phyloP scores from a whole-genome alignment of 768 basidiomycete genomes.

The Rhizopogon rudus region DNA sequence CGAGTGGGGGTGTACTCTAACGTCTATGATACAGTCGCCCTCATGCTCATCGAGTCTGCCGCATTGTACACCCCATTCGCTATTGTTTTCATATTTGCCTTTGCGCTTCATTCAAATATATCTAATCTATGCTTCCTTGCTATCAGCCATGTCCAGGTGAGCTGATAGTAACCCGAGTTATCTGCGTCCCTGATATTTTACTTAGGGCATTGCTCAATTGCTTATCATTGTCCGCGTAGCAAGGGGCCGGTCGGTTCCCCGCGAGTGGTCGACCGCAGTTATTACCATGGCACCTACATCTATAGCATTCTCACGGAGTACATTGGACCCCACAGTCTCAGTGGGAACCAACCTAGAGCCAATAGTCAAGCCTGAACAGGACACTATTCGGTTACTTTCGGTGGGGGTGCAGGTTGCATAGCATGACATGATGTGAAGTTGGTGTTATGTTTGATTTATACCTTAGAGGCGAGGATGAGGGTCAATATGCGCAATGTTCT shows the following conservation, averaged over 20 bases:
- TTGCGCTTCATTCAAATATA: neutral
- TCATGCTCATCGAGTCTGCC: constrained; percentile 28
- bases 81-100: constrained; percentile 23
- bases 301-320: neutral
- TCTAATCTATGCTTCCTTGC: no score
- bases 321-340: neutral
- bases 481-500: neutral
- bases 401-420: neutral
- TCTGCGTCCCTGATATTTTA: neutral
- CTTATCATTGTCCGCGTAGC: constrained; percentile 34
- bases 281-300: neutral
- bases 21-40: constrained; percentile 19
- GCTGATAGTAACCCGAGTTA: neutral
- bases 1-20: constrained; percentile 11
- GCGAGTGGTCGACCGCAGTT: neutral
- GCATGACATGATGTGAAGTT: neutral
- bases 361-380: neutral
- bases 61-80: constrained; percentile 15
- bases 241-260: constrained; percentile 18
- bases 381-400: neutral
- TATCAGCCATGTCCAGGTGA: neutral
- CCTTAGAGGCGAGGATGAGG: no score
- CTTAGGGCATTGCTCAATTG: constrained; percentile 31
- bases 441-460: neutral
- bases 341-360: neutral